Base-by-base conservation (phyloP, 2,329 filamentous ascomycete species). In the Ceratocystis diversiconidia region DNA sequence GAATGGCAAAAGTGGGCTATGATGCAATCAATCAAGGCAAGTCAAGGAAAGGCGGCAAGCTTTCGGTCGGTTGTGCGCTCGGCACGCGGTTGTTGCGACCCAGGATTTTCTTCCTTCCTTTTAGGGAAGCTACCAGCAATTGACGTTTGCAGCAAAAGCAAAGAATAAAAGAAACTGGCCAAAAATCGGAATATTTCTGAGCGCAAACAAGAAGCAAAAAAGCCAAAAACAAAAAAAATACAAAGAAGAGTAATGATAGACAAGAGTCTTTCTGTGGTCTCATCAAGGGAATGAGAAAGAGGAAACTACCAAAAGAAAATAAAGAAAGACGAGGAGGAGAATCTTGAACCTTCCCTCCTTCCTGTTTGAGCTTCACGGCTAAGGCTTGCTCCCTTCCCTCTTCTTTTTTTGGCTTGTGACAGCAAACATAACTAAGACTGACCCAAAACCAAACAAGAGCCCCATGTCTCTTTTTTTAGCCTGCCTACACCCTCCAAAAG, bases 41-140 rank as follows among this genome's bases (percentile, higher is more conserved):
- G 15, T 15, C 32, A 12, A 41, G 36, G 36, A 41, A 41, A 41
- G 36, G 10, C 36, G 36, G 10, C 36, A 12, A 41, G 36, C 36
- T 41, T 41, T 62, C 17, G 52, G n/a, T 30, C 61, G 61, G 61
- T 44, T 62, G 22, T 30, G 19, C 61, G 32, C 44, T 62, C 61
- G 61, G 61, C 61, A 48, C 61, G 61, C 61, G 61, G 61, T 22
- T 62, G 61, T 62, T 62, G 19, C 32, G 59, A 28, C 59, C 36
- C 41, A 48, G 28, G 41, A 12, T 62, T 46, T 46, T 46, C 44
- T 32, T 62, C 43, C 41, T 44, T 41, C 28, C 36, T 15, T 4
- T 62, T 10, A 22, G 62, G 30, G 41, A 46, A 55, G 46, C 15
- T 25, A 32, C 25, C 2, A 17, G n/a, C 3, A 5, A 22, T 19